Evolutionary conservation across 305 asterid species (phyloP), one percentile per base, ranked within the genome.

Genomic region (Lippia alba): DNA sequence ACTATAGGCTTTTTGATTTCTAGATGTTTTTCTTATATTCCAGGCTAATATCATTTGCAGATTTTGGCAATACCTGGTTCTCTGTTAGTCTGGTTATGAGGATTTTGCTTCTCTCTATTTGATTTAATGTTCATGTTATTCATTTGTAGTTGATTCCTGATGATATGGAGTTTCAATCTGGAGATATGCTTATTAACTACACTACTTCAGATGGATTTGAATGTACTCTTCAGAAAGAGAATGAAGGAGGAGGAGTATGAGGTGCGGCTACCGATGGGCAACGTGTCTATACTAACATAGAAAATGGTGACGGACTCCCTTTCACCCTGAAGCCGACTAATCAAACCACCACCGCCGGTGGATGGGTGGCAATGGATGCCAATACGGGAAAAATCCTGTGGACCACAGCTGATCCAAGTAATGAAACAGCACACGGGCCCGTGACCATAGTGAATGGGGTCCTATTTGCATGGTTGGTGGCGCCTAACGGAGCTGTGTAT

Each of bases 121-220:
- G 6, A 67, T 12, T 55, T 45, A 44, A 80, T 14, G 12, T 12
- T 66, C 34, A 8, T 18, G 20, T 17, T 40, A 73, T 46, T 66
- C 19, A 45, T 33, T 60, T 71, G 45, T 72, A 90, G 96, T 86
- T 91, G 88, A 94, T 91, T 56, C 97, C 97, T 1, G 95, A 94
- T 75, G 97, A 91, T 66, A 94, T 94, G 99, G 97, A 94, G 82
- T 88, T 91, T 69, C 99, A 91, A 67, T 79, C 92, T 34, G 97
- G 99, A 69, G 97, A 94, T 66, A 80, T 86, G 75, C 97, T 97
- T 36, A 88, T 97, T 36, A 88, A 88, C 76, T 94, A 91, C 79
- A 89, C 99, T 12, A 94, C 99, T 40, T 89, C 99, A 12, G 97
- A 94, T 76, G 97, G 96, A 78, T 94, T 97, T 51, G 98, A 90